Conservation (phyloP, 768 basidiomycete species). For the Lactifluus volemus region DNA sequence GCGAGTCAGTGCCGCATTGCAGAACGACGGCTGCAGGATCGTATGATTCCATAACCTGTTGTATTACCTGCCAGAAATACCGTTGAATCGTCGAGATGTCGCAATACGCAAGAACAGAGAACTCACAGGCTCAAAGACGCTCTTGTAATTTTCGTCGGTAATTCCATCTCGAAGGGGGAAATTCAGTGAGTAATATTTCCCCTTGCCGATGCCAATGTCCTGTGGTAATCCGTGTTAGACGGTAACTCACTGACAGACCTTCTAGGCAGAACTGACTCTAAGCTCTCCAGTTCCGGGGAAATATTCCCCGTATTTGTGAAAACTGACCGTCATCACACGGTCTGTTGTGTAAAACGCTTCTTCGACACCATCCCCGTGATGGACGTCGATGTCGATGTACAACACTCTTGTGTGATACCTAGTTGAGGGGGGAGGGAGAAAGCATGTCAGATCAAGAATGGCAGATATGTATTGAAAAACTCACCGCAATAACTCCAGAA, state of each 20-base stretch:
- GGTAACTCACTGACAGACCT: neutral
- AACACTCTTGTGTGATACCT: slow-evolving; percentile 92
- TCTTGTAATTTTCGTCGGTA: slow-evolving; percentile 90
- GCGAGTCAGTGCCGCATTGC: slow-evolving; percentile 95
- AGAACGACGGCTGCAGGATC: slow-evolving; percentile 92
- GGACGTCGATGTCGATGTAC: slow-evolving; percentile 98
- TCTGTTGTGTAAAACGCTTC: slow-evolving; percentile 99
- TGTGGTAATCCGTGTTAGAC: slow-evolving; percentile 24
- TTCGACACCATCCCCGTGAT: slow-evolving; percentile 98
- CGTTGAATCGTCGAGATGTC: neutral
- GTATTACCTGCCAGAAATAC: slow-evolving; percentile 61
- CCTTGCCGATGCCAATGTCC: slow-evolving; percentile 92
- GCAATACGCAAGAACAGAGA: neutral
- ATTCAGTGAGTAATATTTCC: slow-evolving; percentile 89
- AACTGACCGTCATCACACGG: slow-evolving; percentile 95
- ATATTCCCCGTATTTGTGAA: slow-evolving; percentile 99
- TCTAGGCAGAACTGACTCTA: slow-evolving; percentile 44
- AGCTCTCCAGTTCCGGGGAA: slow-evolving; percentile 99
- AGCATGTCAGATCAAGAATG: neutral
- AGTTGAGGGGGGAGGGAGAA: neutral
- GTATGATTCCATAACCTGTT: slow-evolving; percentile 89
- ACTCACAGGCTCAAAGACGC: slow-evolving; percentile 89
- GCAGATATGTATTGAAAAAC: slow-evolving; percentile 1
- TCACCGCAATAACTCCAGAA: slow-evolving; percentile 85
- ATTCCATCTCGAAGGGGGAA: slow-evolving; percentile 94